Evolutionary conservation across 2,329 filamentous ascomycete species (phyloP).

Genomic region (Oidium heveae): DNA sequence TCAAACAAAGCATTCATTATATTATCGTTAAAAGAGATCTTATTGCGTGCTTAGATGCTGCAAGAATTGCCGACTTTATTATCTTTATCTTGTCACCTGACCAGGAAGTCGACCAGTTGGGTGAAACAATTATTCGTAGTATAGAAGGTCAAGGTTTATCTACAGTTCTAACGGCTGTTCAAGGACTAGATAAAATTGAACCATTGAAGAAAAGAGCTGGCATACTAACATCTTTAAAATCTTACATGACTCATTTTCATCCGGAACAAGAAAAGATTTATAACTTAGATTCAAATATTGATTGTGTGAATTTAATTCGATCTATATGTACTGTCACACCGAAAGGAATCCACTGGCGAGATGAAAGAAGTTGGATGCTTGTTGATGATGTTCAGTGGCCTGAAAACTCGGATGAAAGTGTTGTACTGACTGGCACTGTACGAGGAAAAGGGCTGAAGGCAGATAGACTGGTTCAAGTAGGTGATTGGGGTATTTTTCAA

Average conservation of each 20-base stretch:
- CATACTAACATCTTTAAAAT: slow-evolving; percentile 61
- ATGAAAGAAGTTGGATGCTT: slow-evolving; percentile 87
- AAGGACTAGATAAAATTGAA: slow-evolving; percentile 54
- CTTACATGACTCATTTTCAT: slow-evolving; percentile 86
- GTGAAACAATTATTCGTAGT: slow-evolving; percentile 62
- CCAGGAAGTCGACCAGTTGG: slow-evolving; percentile 60
- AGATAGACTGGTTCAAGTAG: slow-evolving; percentile 71
- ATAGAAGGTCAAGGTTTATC: slow-evolving; percentile 89
- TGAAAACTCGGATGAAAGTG: slow-evolving; percentile 30
- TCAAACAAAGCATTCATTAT: slow-evolving; percentile 87
- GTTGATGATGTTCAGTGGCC: slow-evolving; percentile 60
- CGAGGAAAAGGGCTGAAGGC: slow-evolving; percentile 71
- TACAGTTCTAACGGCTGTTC: slow-evolving; percentile 66
- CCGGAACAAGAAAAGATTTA: slow-evolving; percentile 78
- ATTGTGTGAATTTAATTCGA: slow-evolving; percentile 73
- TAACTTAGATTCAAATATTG: slow-evolving; percentile 66
- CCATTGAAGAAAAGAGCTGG: slow-evolving; percentile 54
- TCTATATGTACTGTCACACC: slow-evolving; percentile 79
- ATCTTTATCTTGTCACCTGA: slow-evolving; percentile 61
- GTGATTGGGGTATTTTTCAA: slow-evolving; percentile 85
- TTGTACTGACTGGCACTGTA: slow-evolving; percentile 61
- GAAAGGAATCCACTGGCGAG: slow-evolving; percentile 86
- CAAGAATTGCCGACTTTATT: slow-evolving; percentile 74
- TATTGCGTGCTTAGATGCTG: slow-evolving; percentile 57
- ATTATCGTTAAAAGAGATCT: slow-evolving; percentile 50